Evolutionary conservation across 192 early-diverging fungal genomes (phyloP).

Genomic region (Radiomyces spectabilis): DNA sequence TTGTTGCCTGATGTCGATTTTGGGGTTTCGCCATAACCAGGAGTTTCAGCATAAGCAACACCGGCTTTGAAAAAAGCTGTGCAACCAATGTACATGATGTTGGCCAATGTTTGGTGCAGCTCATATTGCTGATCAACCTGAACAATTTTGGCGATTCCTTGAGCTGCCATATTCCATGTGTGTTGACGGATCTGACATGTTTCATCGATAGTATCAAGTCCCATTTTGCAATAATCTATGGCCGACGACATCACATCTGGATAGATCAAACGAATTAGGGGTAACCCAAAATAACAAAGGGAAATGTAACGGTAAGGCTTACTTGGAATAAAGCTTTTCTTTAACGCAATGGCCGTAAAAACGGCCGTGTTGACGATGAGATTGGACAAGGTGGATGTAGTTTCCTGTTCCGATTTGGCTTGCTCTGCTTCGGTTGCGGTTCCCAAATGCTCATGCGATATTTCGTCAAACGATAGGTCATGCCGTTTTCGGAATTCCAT

Average conservation of each 20-base stretch:
- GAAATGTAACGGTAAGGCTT: too few species aligned
- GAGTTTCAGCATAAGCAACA: constrained; percentile 42
- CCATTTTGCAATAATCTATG: constrained; percentile 19
- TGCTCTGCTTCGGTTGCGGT: neutral
- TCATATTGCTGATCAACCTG: constrained; percentile 46
- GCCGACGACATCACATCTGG: constrained; percentile 31
- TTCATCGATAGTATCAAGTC: too few species aligned
- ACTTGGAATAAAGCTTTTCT: constrained; percentile 43
- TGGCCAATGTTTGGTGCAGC: constrained; percentile 40
- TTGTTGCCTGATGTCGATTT: too few species aligned
- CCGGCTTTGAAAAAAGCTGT: constrained; percentile 44
- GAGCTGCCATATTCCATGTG: constrained; percentile 40
- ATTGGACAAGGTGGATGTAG: neutral
- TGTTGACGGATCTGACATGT: constrained; percentile 34
- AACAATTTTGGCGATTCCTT: constrained; percentile 35
- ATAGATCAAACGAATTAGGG: too few species aligned
- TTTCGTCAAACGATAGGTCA: too few species aligned
- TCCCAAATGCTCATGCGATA: too few species aligned
- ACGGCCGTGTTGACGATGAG: constrained; percentile 36
- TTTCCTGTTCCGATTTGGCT: neutral
- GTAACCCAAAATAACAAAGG: too few species aligned
- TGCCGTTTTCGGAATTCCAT: too few species aligned
- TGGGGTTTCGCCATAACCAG: too few species aligned
- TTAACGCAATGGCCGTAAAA: constrained; percentile 33
- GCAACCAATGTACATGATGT: constrained; percentile 33